A percentile compares a stretch with the other conserved stretches of the same genome.
These are phyloP conservation scores for Arthrobotrys sinensis DNA, from an alignment of 2,329 filamentous ascomycete genomes.

Conservation along the genomic window DNA sequence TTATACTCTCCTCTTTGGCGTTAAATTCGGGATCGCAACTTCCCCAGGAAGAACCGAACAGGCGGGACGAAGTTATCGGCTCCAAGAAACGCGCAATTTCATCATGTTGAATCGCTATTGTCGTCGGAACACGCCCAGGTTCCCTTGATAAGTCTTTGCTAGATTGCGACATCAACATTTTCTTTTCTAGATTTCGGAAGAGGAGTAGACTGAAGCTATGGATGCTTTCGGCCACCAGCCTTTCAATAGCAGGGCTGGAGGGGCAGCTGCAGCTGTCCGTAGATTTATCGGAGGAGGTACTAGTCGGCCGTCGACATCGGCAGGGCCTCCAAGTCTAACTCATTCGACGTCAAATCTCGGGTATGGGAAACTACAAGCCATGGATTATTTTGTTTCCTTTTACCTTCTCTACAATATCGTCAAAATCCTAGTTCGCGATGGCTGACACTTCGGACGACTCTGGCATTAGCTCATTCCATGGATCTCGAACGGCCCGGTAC, in stretches of 20 bases:
- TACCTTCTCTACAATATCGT: constrained; percentile 5
- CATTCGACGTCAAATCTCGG: constrained; percentile 55
- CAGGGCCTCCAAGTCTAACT: constrained; percentile 43
- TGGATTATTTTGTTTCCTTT: not conserved
- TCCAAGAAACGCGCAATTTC: constrained; percentile 28
- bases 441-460: constrained; percentile 28
- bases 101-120: constrained; percentile 42
- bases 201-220: constrained; percentile 35
- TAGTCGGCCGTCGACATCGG: constrained; percentile 53
- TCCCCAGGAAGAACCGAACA: not conserved
- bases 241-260: constrained; percentile 45
- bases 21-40: constrained; percentile 26
- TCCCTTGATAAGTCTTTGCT: constrained; percentile 33
- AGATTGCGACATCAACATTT: constrained; percentile 17
- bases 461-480: constrained; percentile 45
- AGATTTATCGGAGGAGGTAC: constrained; percentile 55
- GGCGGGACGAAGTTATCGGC: constrained; percentile 5
- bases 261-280: constrained; percentile 56
- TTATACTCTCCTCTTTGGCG: not conserved
- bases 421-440: constrained; percentile 8
- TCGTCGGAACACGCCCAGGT: constrained; percentile 31
- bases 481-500: constrained; percentile 62
- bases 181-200: constrained; percentile 6
- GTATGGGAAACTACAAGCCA: constrained; percentile 21
- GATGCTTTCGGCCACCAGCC: constrained; percentile 49